phyloP scores from a whole-genome alignment of 768 basidiomycete genomes.

The Mycena vitilis region DNA sequence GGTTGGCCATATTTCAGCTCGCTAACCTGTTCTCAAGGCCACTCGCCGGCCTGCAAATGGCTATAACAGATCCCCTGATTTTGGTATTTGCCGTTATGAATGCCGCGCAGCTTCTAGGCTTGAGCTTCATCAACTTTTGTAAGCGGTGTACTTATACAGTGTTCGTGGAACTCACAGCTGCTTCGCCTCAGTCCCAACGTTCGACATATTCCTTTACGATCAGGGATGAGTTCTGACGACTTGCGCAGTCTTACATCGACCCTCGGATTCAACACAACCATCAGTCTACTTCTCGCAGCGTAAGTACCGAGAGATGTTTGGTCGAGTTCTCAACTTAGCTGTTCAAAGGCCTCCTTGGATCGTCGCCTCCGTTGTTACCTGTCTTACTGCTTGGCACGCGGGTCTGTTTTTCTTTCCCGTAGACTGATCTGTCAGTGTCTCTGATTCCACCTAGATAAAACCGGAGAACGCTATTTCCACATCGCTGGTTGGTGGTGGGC shows the following conservation, averaged over 20 bases:
- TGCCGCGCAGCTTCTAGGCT: conserved; percentile 61
- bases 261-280: conserved; percentile 69
- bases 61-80: conserved; percentile 67
- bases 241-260: conserved; percentile 62
- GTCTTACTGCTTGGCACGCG: conserved; percentile 66
- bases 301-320: conserved; percentile 43
- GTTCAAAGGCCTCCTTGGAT: conserved; percentile 71
- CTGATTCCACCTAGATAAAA: conserved; percentile 51
- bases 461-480: conserved; percentile 77
- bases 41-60: conserved; percentile 63
- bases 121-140: conserved; percentile 72
- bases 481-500: conserved; percentile 68
- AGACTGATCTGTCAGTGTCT: conserved; percentile 8
- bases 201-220: conserved; percentile 21
- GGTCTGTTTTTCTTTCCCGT: conserved; percentile 35
- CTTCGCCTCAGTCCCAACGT: conserved; percentile 52
- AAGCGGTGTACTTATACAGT: not conserved
- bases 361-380: conserved; percentile 61
- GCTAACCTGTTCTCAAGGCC: conserved; percentile 50
- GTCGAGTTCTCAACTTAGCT: conserved; percentile 1
- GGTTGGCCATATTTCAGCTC: not conserved
- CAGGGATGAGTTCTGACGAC: not conserved
- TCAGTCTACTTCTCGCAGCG: conserved; percentile 72
- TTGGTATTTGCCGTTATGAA: conserved; percentile 65
- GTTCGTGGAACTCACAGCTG: not conserved